phyloP scores from a whole-genome alignment of 176 grass and related monocot species.

The Thalia dealbata region DNA sequence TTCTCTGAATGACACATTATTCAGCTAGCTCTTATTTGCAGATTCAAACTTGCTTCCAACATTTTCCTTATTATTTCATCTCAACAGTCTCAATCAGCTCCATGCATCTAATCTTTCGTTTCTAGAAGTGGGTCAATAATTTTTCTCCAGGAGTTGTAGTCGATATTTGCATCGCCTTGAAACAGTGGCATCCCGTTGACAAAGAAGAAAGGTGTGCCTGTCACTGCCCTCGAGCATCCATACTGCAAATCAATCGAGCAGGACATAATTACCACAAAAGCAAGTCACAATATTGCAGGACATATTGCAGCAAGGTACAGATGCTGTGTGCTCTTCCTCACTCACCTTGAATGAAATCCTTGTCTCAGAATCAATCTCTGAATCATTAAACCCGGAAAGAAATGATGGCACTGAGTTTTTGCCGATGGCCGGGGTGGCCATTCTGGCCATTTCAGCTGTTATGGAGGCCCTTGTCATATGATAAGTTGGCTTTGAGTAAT shows the following conservation, averaged over 20 bases:
- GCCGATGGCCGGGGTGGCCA: slow-evolving; percentile 36
- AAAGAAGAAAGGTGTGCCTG: slow-evolving; percentile 74
- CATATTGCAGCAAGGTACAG: no score
- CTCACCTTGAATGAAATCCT: slow-evolving; percentile 89
- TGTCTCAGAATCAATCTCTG: slow-evolving; percentile 40
- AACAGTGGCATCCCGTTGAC: slow-evolving; percentile 78
- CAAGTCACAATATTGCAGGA: background rate
- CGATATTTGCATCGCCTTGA: slow-evolving; percentile 16
- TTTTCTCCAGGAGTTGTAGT: slow-evolving; percentile 55
- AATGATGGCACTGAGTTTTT: slow-evolving; percentile 33
- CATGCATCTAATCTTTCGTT: background rate
- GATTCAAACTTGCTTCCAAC: background rate
- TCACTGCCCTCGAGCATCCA: slow-evolving; percentile 77
- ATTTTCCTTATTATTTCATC: background rate
- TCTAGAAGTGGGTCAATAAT: slow-evolving; percentile 38
- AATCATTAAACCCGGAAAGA: slow-evolving; percentile 53
- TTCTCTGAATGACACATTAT: background rate
- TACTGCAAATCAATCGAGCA: slow-evolving; percentile 25
- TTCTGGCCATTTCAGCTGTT: slow-evolving; percentile 28
- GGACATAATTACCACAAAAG: background rate
- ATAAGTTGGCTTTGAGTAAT: slow-evolving; percentile 75
- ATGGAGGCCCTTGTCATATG: slow-evolving; percentile 36
- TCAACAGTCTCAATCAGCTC: background rate
- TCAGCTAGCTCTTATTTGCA: background rate
- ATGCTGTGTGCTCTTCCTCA: background rate